Base-by-base conservation (phyloP, 768 basidiomycete species). In the Filobasidium floriforme region DNA sequence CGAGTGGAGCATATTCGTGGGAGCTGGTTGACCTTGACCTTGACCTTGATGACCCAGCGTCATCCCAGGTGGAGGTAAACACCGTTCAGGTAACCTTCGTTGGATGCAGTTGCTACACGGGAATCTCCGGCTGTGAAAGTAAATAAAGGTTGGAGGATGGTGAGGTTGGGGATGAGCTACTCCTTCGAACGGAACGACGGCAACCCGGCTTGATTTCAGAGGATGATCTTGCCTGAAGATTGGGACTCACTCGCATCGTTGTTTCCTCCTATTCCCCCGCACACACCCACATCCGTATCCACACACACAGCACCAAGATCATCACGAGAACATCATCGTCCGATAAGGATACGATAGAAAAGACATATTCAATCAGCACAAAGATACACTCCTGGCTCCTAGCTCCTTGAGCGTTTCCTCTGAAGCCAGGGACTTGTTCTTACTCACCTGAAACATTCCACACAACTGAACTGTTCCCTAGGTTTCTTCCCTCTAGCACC, bases 381-480 rank as follows among this genome's bases (percentile, higher is more conserved):
- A n/a, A n/a, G 2, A 29, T 41, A 22, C 37, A 29, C 22, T 7
- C 18, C 37, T 37, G 5, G 41, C 32, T 14, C 18, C 60, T 15
- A 24, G 5, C 22, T 22, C 14, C n/a, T 19, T 6, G 28, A 14
- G 22, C 7, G n/a, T n/a, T n/a, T n/a, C n/a, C n/a, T n/a, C n/a
- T n/a, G n/a, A n/a, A n/a, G n/a, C n/a, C n/a, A n/a, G n/a, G n/a
- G n/a, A n/a, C n/a, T n/a, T n/a, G n/a, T n/a, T n/a, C n/a, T n/a
- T n/a, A 60, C 64, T 51, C 40, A 65, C 64, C 64, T 49, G 54
- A 65, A 65, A 41, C 64, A 65, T 57, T 65, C 64, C 46, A 60
- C 64, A 37, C 64, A 65, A 10, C 57, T 59, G 52, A 59, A 65
- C 57, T 65, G 64, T 43, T 65, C 64, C 44, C 64, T 65, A 7